Evolutionary conservation across 768 basidiomycete genomes (phyloP).

Genomic region (Hericium erinaceus): DNA sequence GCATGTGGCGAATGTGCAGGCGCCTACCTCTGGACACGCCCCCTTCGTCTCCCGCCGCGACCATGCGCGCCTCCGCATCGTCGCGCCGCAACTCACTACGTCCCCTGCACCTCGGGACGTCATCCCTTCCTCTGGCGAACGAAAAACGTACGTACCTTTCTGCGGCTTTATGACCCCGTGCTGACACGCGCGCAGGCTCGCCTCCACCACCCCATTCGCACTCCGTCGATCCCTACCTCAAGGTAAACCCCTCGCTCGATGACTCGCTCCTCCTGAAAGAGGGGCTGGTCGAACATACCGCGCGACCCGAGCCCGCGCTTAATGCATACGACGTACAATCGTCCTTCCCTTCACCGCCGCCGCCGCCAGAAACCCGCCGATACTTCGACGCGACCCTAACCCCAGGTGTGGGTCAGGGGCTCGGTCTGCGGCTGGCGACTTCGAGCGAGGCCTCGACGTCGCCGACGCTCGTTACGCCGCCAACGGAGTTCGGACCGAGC

Average conservation of each 20-base stretch:
- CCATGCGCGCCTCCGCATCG: neutral
- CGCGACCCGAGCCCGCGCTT: conserved; percentile 7
- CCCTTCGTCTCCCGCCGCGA: neutral
- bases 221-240: conserved; percentile 10
- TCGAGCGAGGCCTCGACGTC: neutral
- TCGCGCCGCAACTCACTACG: neutral
- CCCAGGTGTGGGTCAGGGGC: neutral
- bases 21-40: neutral
- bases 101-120: neutral
- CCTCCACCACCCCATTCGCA: neutral
- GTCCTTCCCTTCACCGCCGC: neutral
- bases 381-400: neutral
- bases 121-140: neutral
- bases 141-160: neutral
- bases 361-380: neutral
- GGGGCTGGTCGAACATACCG: conserved; percentile 8
- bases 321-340: conserved; percentile 7
- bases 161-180: neutral
- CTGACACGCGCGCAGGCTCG: neutral
- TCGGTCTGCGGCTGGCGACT: neutral
- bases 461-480: neutral
- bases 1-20: conserved; percentile 7
- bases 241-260: conserved; percentile 11
- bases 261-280: conserved; percentile 10
- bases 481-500: neutral